These are phyloP conservation scores for Halophytophthora polymorphica DNA, from an alignment of 352 stramenopile genomes.

Conservation along the genomic window DNA sequence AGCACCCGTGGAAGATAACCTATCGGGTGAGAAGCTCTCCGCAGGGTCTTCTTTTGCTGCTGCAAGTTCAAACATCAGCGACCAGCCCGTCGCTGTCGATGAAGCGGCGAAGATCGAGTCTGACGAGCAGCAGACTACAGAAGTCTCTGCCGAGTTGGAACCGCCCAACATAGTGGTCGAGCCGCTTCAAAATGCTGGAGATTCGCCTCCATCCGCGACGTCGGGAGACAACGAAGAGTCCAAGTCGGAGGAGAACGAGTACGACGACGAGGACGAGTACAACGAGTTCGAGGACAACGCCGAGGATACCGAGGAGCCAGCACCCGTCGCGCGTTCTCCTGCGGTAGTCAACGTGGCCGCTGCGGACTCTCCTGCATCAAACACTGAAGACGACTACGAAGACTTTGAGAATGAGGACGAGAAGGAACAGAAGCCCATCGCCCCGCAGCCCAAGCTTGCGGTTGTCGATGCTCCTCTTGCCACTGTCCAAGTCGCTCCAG, in stretches of 20 bases:
- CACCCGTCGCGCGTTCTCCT: neutral
- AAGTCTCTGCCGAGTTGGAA: neutral
- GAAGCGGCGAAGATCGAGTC: too few species aligned
- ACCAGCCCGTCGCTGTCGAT: too few species aligned
- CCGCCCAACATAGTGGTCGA: conserved; percentile 2
- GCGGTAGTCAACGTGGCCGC: neutral
- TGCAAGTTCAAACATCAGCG: too few species aligned
- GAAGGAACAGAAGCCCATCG: conserved; percentile 6
- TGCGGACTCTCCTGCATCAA: conserved; percentile 3
- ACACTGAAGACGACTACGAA: conserved; percentile 41
- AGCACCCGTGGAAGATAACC: too few species aligned
- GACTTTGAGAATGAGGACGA: conserved; percentile 51
- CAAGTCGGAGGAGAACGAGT: conserved; percentile 18
- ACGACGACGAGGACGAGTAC: conserved; percentile 40
- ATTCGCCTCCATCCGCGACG: neutral
- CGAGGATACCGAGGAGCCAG: neutral
- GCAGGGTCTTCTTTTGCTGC: too few species aligned
- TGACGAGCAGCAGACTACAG: too few species aligned
- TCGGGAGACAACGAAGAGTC: conserved; percentile 6
- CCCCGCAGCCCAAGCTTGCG: conserved; percentile 1
- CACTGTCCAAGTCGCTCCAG: neutral
- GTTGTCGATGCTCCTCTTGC: neutral
- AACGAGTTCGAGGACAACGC: conserved; percentile 47
- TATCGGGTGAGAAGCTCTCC: too few species aligned
- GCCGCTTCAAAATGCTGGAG: neutral